These are phyloP conservation scores for Tulasnella sp. DNA, from an alignment of 768 basidiomycete species.

Conservation along the genomic window DNA sequence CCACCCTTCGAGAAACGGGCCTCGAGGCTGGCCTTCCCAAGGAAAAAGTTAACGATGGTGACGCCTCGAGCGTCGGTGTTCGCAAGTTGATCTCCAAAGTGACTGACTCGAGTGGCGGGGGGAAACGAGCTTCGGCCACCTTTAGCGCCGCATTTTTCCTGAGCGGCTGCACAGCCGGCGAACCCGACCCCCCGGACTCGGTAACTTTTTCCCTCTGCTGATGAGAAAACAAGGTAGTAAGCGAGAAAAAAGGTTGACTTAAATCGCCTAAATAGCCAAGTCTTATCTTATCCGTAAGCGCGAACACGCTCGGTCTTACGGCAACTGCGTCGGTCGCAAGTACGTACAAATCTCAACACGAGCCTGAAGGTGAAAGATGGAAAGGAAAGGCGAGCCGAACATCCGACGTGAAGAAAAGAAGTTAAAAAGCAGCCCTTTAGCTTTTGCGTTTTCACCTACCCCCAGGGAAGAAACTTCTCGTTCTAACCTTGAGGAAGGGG, in stretches of 20 bases:
- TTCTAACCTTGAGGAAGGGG: neutral
- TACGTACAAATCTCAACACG: neutral
- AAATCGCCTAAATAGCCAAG: slow-evolving; percentile 6
- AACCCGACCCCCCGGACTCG: slow-evolving; percentile 1
- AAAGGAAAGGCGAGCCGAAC: neutral
- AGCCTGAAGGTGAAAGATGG: neutral
- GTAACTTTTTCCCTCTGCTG: neutral
- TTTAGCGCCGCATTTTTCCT: neutral
- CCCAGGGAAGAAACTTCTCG: neutral
- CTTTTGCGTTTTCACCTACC: neutral
- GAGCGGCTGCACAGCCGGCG: neutral
- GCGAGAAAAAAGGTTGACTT: neutral
- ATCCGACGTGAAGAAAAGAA: neutral
- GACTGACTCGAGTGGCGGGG: neutral
- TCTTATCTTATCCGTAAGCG: neutral
- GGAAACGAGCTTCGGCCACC: neutral
- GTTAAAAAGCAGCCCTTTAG: neutral
- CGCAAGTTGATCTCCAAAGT: neutral
- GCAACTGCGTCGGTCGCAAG: neutral
- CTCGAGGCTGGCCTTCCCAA: neutral
- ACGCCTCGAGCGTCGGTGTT: neutral
- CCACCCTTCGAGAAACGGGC: neutral
- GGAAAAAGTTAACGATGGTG: neutral
- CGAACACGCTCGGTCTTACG: neutral
- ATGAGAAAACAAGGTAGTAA: neutral